These are phyloP conservation scores for Cyberlindnera suaveolens DNA, from an alignment of 805 yeast genomes.

Conservation along the genomic window DNA sequence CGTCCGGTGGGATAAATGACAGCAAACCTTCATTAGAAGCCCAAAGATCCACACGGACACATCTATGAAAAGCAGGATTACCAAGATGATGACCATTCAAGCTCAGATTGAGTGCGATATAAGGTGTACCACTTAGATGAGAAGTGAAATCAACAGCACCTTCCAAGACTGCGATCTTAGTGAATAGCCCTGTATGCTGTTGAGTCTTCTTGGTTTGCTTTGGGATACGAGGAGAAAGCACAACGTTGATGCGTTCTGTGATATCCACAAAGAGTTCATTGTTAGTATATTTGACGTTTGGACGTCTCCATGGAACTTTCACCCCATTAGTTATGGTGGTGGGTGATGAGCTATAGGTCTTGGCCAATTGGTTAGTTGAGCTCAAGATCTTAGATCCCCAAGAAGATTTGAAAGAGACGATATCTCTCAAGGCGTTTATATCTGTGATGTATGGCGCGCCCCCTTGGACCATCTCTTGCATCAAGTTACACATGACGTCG, in stretches of 20 bases:
- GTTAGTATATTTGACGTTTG: constrained; percentile 62
- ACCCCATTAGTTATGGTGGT: constrained; percentile 15
- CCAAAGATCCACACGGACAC: constrained; percentile 57
- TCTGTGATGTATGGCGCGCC: constrained; percentile 73
- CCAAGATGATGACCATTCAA: constrained; percentile 42
- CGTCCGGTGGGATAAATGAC: constrained; percentile 87
- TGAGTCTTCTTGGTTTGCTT: constrained; percentile 13
- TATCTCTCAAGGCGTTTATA: constrained; percentile 58
- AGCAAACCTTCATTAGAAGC: constrained; percentile 37
- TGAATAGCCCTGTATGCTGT: constrained; percentile 22
- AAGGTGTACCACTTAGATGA: constrained; percentile 74
- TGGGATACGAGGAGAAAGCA: constrained; percentile 31
- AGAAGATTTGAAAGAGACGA: constrained; percentile 48
- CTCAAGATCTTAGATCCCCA: constrained; percentile 28
- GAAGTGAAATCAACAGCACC: constrained; percentile 64
- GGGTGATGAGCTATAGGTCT: constrained; percentile 13
- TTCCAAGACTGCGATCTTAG: constrained; percentile 46
- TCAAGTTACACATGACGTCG: constrained; percentile 62
- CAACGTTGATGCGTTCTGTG: constrained; percentile 55
- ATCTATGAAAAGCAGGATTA: constrained; percentile 62
- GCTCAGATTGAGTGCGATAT: constrained; percentile 51
- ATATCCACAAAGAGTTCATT: constrained; percentile 87
- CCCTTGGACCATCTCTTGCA: constrained; percentile 74
- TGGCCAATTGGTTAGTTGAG: constrained; percentile 29
- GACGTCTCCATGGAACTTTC: constrained; percentile 68